Evolutionary conservation across 495 filamentous ascomycete genomes (phyloP).

Genomic region (Talaromyces proteolyticus): DNA sequence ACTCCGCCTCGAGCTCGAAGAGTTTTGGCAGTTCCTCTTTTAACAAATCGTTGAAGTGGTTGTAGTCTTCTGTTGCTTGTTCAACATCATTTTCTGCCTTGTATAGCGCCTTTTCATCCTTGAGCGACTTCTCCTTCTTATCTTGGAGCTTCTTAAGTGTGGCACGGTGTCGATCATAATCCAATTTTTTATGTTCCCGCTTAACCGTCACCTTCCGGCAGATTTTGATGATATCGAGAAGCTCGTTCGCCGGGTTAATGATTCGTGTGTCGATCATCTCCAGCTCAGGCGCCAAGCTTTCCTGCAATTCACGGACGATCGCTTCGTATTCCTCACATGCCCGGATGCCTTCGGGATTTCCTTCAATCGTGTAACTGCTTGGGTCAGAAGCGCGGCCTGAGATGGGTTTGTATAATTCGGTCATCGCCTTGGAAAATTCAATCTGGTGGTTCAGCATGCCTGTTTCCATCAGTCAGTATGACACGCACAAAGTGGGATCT

Average conservation of each 20-base stretch:
- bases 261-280: slow-evolving; percentile 96
- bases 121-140: slow-evolving; percentile 92
- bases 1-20: slow-evolving; percentile 88
- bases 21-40: slow-evolving; percentile 94
- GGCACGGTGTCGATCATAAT: slow-evolving; percentile 82
- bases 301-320: slow-evolving; percentile 86
- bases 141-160: slow-evolving; percentile 91
- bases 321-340: slow-evolving; percentile 96
- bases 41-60: slow-evolving; percentile 93
- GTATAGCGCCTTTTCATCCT: slow-evolving; percentile 96
- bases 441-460: slow-evolving; percentile 97
- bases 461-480: slow-evolving; percentile 23
- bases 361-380: slow-evolving; percentile 69
- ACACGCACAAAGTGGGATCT: slow-evolving; percentile 6
- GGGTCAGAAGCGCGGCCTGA: slow-evolving; percentile 94
- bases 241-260: slow-evolving; percentile 88
- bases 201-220: slow-evolving; percentile 86
- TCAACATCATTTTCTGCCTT: slow-evolving; percentile 92
- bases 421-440: slow-evolving; percentile 93
- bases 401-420: slow-evolving; percentile 97
- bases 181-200: slow-evolving; percentile 94
- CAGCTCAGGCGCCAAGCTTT: slow-evolving; percentile 81
- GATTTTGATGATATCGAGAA: slow-evolving; percentile 90
- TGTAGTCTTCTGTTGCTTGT: slow-evolving; percentile 87
- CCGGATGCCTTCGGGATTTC: slow-evolving; percentile 88